Base-by-base conservation (phyloP, 495 filamentous ascomycete species). In the Margaritispora aquatica region DNA sequence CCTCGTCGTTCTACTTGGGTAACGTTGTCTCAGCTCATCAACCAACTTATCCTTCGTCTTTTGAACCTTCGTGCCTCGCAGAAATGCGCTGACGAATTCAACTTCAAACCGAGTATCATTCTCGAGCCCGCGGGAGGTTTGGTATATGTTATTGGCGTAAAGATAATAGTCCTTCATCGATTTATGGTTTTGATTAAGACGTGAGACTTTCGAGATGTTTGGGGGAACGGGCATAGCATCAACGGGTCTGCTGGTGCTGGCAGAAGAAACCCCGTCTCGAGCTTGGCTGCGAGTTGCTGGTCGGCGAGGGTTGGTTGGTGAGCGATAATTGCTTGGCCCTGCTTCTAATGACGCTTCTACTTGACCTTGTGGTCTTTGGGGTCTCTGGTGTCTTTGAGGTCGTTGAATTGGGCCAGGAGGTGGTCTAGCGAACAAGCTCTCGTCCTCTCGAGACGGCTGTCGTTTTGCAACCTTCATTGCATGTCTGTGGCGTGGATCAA, bases 1-100 rank as follows among this genome's bases (percentile, higher is more conserved):
- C 24, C 51, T 55, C 23, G 17, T 61, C 1, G 10, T 56, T 11
- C 55, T 47, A 9, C 41, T 52, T 2, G 36, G 53, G 38, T 68
- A 54, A 11, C 29, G 7, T 17, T 49, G 34, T 41, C 54, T 36
- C 13, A 68, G 19, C 24, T 60, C 54, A 5, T 22, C 26, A 26
- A 64, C 29, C 19, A 65, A 41, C 20, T 21, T 46, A 3, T 58
- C 44, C 17, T 24, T 60, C 5, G 26, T 26, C 17, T 55, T 55
- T 2, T 38, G 1, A 19, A 31, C 36, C 26, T n/a, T 38, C 5
- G 65, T 41, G 1, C 62, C 62, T 3, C 51, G 58, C 24, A 68
- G 54, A 31, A 64, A 68, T 9, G 34, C 8, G 17, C 46, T 46
- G 22, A 67, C 55, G 24, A 64, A 67, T 17, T 52, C 47, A 20